Evolutionary conservation across 2,329 filamentous ascomycete genomes (phyloP).

Genomic region (Fusarium hainanense): DNA sequence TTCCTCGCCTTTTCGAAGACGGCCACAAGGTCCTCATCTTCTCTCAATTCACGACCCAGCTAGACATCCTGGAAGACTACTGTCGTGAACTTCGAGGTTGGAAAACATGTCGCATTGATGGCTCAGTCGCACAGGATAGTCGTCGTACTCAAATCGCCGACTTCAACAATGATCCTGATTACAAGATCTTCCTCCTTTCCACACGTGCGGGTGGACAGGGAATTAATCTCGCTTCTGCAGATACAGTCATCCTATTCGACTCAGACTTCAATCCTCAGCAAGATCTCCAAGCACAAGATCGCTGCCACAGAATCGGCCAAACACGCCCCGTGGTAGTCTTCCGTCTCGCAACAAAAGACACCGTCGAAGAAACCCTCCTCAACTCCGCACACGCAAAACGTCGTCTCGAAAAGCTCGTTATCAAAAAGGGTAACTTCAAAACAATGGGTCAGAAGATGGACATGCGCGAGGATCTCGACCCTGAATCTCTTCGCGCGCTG

Average conservation of each 20-base stretch:
- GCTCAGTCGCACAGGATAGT: conserved; percentile 80
- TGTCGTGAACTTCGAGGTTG: conserved; percentile 79
- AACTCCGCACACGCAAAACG: conserved; percentile 92
- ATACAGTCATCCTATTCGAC: conserved; percentile 94
- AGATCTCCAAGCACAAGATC: conserved; percentile 95
- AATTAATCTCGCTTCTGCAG: conserved; percentile 91
- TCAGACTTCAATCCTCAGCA: conserved; percentile 95
- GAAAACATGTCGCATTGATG: conserved; percentile 91
- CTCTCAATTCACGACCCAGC: conserved; percentile 93
- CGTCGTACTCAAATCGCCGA: conserved; percentile 76
- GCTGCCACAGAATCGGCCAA: conserved; percentile 94
- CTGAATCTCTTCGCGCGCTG: conserved; percentile 70
- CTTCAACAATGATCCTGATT: conserved; percentile 74
- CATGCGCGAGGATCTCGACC: conserved; percentile 64
- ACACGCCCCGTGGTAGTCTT: conserved; percentile 93
- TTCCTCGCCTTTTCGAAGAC: conserved; percentile 77
- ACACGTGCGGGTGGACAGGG: conserved; percentile 94
- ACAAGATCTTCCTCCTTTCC: conserved; percentile 85
- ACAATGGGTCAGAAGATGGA: conserved; percentile 73
- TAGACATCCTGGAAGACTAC: conserved; percentile 92
- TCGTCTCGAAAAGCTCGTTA: conserved; percentile 91
- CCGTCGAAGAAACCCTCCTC: conserved; percentile 88
- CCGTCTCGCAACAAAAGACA: conserved; percentile 90
- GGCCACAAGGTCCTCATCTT: conserved; percentile 96
- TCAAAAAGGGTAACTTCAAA: conserved; percentile 89